Conservation (phyloP, 73 alveolate genomes). For the Durusdinium trenchii region DNA sequence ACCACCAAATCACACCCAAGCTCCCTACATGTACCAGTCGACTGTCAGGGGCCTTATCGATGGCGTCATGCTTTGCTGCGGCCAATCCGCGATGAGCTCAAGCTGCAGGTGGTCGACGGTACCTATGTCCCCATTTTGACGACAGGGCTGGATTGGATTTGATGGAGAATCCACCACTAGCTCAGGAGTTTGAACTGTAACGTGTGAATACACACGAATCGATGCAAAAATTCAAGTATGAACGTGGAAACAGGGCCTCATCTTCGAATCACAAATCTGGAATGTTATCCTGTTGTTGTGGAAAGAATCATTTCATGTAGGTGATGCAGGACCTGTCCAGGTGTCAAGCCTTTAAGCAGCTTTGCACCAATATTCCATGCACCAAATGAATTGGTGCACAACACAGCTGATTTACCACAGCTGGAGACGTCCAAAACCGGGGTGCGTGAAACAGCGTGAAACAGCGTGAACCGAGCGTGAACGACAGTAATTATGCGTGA, state of each 20-base stretch:
- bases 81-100: background rate
- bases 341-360: too few relatives aligned
- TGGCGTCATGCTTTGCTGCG: background rate
- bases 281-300: background rate
- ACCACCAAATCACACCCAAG: background rate
- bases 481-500: background rate
- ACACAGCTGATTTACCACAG: background rate
- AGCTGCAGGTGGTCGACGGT: background rate
- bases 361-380: too few relatives aligned
- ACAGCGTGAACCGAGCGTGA: conserved; percentile 20
- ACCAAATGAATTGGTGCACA: too few relatives aligned
- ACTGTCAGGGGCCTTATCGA: background rate
- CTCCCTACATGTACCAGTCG: background rate
- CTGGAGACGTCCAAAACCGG: background rate
- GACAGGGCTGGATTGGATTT: background rate
- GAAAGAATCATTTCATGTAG: background rate
- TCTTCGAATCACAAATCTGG: background rate
- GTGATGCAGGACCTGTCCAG: too few relatives aligned
- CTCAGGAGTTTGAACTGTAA: background rate
- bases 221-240: background rate
- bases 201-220: background rate
- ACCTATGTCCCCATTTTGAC: background rate
- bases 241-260: background rate
- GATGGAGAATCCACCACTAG: background rate
- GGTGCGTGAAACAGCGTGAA: background rate